Conservation (phyloP, 106 monocot species). For the Dendrobium nobile region DNA sequence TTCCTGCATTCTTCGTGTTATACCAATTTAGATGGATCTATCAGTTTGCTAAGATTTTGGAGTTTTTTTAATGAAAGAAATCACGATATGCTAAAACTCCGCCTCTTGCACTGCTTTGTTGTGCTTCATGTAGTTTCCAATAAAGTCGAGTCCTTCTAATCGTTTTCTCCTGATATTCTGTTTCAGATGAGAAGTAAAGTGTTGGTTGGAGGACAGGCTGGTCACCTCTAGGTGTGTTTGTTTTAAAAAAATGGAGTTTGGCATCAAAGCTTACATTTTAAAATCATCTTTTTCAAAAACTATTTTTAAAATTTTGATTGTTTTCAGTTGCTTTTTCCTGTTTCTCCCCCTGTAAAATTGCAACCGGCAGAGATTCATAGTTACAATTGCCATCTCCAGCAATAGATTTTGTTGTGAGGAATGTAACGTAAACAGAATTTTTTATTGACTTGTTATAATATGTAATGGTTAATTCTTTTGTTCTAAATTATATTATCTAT, state of each 20-base stretch:
- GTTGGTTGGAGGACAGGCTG: slow-evolving; percentile 71
- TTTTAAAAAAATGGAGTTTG: neutral
- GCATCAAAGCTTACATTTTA: neutral
- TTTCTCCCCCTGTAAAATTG: neutral
- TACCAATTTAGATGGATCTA: neutral
- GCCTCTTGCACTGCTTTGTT: neutral
- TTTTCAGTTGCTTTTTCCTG: neutral
- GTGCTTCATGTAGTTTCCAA: neutral
- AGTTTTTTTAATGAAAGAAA: neutral
- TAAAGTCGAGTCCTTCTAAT: neutral
- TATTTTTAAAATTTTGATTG: neutral
- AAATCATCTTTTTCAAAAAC: neutral
- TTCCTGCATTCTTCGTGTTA: neutral
- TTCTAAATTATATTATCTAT: neutral
- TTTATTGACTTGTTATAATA: neutral
- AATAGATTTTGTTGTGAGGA: neutral
- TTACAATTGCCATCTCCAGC: neutral
- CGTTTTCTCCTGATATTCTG: neutral
- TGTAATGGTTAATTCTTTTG: neutral
- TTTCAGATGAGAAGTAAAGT: slow-evolving; percentile 71
- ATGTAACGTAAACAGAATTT: neutral
- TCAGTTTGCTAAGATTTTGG: neutral
- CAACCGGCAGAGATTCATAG: neutral
- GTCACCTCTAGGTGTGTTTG: slow-evolving; percentile 43
- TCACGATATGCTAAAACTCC: neutral